Evolutionary conservation across 805 yeast genomes (phyloP).

Genomic region (Kodamaea kaohsiungensis): DNA sequence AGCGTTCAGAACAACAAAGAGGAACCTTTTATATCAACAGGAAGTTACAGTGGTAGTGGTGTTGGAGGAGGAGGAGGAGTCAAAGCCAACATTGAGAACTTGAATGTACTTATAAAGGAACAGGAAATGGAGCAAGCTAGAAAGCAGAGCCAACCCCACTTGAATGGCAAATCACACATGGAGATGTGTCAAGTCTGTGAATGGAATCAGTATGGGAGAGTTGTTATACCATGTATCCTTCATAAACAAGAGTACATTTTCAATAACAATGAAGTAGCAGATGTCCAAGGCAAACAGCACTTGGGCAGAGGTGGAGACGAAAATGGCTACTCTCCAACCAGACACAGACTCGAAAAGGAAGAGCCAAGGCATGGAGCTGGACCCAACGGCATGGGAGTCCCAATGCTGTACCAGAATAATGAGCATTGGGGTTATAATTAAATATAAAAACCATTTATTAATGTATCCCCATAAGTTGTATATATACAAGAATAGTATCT

Average conservation of each 20-base stretch:
- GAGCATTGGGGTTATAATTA: slow-evolving; percentile 1
- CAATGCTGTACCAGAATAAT: slow-evolving; percentile 1
- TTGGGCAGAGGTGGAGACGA: not conserved
- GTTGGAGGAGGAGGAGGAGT: no score
- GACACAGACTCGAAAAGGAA: not conserved
- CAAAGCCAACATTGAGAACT: not conserved
- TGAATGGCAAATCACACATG: not conserved
- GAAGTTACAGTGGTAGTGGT: not conserved
- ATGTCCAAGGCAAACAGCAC: not conserved
- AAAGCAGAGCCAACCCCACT: not conserved
- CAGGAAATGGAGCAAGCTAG: not conserved
- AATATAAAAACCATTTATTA: not conserved
- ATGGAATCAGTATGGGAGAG: not conserved
- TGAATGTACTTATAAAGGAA: not conserved
- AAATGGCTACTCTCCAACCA: not conserved
- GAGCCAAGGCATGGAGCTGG: not conserved
- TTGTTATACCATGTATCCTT: not conserved
- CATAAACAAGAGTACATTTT: not conserved
- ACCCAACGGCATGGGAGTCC: not conserved
- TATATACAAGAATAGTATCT: slow-evolving; percentile 3
- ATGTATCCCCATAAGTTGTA: not conserved
- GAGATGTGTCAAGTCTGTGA: not conserved
- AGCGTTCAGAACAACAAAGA: not conserved
- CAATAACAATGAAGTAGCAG: not conserved
- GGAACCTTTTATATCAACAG: not conserved